phyloP scores from a whole-genome alignment of 129 eudicot genomes.

The Logfia minima region DNA sequence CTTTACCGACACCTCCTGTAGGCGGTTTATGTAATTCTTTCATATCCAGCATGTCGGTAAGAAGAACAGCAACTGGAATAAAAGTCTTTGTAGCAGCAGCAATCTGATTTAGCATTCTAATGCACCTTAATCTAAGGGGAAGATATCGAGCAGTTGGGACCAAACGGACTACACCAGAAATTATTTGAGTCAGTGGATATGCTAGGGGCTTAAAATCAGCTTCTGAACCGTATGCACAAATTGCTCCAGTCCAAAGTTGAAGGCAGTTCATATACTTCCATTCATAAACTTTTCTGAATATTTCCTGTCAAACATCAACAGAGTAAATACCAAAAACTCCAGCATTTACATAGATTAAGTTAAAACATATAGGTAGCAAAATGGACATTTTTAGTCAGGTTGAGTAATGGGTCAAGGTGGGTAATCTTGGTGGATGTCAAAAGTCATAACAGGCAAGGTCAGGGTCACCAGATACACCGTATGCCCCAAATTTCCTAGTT shows the following conservation, averaged over 20 bases:
- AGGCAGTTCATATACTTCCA: constrained; percentile 95
- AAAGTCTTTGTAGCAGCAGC: constrained; percentile 79
- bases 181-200: constrained; percentile 90
- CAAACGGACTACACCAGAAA: constrained; percentile 78
- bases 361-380: neutral
- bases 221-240: constrained; percentile 80
- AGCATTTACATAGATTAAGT: neutral
- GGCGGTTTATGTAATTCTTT: constrained; percentile 87
- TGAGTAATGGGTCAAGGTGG: neutral
- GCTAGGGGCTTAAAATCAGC: constrained; percentile 81
- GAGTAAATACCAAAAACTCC: constrained; percentile 1
- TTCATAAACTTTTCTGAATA: constrained; percentile 76
- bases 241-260: constrained; percentile 95
- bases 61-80: constrained; percentile 79
- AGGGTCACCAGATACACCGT: neutral
- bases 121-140: constrained; percentile 87
- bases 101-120: constrained; percentile 85
- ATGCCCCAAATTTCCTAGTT: neutral
- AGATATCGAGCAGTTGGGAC: constrained; percentile 89
- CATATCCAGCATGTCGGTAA: constrained; percentile 86
- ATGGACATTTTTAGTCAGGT: neutral
- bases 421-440: neutral
- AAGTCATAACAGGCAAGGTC: neutral
- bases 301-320: constrained; percentile 13
- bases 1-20: constrained; percentile 92